Conservation (phyloP, 2,329 filamentous ascomycete species). For the Penicillium sp. region DNA sequence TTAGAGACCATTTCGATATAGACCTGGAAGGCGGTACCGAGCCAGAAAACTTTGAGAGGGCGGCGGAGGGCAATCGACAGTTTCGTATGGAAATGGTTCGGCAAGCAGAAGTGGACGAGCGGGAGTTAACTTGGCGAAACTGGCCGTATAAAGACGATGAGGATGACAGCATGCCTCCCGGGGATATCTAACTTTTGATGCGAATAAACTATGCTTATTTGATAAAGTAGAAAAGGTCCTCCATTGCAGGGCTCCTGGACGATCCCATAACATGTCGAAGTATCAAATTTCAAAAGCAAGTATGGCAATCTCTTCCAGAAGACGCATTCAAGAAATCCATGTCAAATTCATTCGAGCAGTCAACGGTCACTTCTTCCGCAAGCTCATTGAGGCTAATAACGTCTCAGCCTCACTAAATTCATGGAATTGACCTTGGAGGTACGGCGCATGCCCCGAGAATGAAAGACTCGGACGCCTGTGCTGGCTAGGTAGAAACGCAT, state of each 20-base stretch:
- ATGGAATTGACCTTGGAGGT: neutral
- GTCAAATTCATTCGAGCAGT: neutral
- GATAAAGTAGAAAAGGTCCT: too few relatives aligned
- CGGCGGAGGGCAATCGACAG: conserved; percentile 15
- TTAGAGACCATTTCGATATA: conserved; percentile 22
- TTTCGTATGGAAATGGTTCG: conserved; percentile 23
- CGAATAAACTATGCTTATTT: too few relatives aligned
- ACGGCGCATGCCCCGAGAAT: conserved; percentile 1
- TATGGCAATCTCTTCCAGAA: neutral
- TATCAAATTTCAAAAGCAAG: too few relatives aligned
- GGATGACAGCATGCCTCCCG: conserved; percentile 15
- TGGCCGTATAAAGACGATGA: conserved; percentile 28
- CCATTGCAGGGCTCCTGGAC: too few relatives aligned
- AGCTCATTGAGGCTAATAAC: conserved; percentile 1
- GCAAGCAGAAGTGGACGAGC: conserved; percentile 18
- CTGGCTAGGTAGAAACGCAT: conserved; percentile 1
- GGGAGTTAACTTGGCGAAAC: conserved; percentile 24
- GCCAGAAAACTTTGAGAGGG: conserved; percentile 23
- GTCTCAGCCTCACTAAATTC: neutral
- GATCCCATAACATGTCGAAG: too few relatives aligned
- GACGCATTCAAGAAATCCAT: conserved; percentile 1
- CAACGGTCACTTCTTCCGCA: conserved; percentile 2
- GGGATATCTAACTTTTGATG: neutral
- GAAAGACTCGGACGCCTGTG: neutral
- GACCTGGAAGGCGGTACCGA: conserved; percentile 26